Conservation (phyloP, 2,329 filamentous ascomycete species). For the Alternaria sp. region DNA sequence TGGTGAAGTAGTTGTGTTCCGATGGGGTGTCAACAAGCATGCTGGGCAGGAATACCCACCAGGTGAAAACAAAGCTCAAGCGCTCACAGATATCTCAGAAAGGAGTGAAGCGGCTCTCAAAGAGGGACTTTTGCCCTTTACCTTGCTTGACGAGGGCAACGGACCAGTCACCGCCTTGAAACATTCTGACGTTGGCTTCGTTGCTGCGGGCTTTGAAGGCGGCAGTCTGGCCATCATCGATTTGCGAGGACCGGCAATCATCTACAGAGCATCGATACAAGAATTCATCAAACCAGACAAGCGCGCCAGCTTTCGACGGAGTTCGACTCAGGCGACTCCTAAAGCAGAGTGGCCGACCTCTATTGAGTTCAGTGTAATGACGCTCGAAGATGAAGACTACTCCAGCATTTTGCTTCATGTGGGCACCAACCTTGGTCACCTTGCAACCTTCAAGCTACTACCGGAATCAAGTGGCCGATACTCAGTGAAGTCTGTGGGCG, state of each 20-base stretch:
- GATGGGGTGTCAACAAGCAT: constrained; percentile 83
- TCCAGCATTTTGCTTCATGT: constrained; percentile 94
- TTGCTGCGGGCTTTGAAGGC: constrained; percentile 83
- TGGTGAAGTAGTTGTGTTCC: constrained; percentile 87
- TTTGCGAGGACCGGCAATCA: constrained; percentile 83
- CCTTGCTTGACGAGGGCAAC: constrained; percentile 82
- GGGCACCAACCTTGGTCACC: constrained; percentile 82
- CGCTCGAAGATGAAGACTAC: constrained; percentile 89
- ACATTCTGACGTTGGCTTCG: constrained; percentile 91
- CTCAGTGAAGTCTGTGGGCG: constrained; percentile 74
- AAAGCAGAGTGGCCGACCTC: constrained; percentile 77
- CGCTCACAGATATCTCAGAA: constrained; percentile 75
- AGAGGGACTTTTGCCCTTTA: constrained; percentile 81
- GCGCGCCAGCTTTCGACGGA: constrained; percentile 72
- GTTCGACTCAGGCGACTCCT: constrained; percentile 56
- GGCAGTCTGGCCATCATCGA: constrained; percentile 86
- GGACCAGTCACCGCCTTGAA: constrained; percentile 81
- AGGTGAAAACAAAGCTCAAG: constrained; percentile 57
- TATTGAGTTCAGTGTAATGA: constrained; percentile 90
- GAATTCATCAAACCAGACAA: constrained; percentile 82
- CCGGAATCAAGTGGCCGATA: constrained; percentile 76
- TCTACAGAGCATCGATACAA: constrained; percentile 75
- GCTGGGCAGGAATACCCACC: constrained; percentile 70
- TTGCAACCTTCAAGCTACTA: constrained; percentile 89
- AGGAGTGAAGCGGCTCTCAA: constrained; percentile 77